Conservation (phyloP, 805 yeast genomes). For the Lipomyces kockii region DNA sequence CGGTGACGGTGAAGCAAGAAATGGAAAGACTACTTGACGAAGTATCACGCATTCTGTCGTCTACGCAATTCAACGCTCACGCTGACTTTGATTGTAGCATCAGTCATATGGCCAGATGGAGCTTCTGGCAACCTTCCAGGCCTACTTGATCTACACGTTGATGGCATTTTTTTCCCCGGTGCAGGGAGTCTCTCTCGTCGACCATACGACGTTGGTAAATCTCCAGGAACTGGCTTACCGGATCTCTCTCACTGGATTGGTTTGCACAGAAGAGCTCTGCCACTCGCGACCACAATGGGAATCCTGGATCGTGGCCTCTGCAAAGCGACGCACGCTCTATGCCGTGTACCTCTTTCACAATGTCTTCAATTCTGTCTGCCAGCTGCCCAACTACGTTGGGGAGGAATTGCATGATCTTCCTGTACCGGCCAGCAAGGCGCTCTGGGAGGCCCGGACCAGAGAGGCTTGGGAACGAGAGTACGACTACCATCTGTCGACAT, state of each 20-base stretch:
- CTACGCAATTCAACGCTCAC: not conserved
- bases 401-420: not conserved
- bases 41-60: not conserved
- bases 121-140: slow-evolving; percentile 11
- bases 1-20: not conserved
- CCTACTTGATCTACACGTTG: slow-evolving; percentile 6
- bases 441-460: slow-evolving; percentile 22
- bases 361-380: not conserved
- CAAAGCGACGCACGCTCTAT: slow-evolving; percentile 12
- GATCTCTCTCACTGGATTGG: slow-evolving; percentile 3
- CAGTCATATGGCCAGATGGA: slow-evolving; percentile 2
- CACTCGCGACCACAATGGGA: slow-evolving; percentile 10
- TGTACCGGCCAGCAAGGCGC: not conserved
- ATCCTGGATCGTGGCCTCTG: slow-evolving; percentile 11
- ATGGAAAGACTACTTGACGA: slow-evolving; percentile 3
- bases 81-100: not conserved
- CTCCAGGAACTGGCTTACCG: not conserved
- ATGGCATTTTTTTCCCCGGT: not conserved
- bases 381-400: not conserved
- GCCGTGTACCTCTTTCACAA: slow-evolving; percentile 12
- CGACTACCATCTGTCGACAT: slow-evolving; percentile 14
- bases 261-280: slow-evolving; percentile 2
- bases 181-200: not conserved
- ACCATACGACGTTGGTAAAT: not conserved
- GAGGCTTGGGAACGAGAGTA: slow-evolving; percentile 22